Base-by-base conservation (phyloP, 2,329 filamentous ascomycete species). In the Colletotrichum truncatum region DNA sequence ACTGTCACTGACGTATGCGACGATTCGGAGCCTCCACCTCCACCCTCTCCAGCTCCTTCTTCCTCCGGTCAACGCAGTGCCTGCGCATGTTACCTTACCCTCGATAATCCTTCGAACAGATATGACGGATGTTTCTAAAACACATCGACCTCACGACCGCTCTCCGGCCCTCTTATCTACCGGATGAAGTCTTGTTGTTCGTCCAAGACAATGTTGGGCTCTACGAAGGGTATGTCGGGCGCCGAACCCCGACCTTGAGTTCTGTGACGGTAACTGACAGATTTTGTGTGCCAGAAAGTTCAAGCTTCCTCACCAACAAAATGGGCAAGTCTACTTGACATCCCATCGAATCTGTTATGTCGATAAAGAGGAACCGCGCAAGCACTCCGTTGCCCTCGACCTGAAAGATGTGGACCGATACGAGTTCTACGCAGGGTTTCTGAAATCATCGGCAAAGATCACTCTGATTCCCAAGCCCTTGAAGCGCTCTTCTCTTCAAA, bases 171-270 rank as follows among this genome's bases (percentile, higher is more conserved):
- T 92, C 91, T 67, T 91, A 98, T 77, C 87, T 97, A 70, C 92
- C 93, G 74, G 96, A 98, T 84, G 96, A 99, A 86, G 92, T 93
- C 71, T 85, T 98, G 58, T 87, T 99, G 66, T 98, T 97, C 81
- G 95, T 99, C 64, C 95, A 98, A 82, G 94, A 98, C 85, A 94
- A 93, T 78, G 94, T 99, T 73, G 96, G 96, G 71, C 85, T 99
- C 67, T 99, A 99, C 82, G 93, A 98, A 85, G 96, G 96, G 94
- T 97, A 85, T 81, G 89, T 82, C 51, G n/a, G n/a, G n/a, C n/a
- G 30, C 21, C 53, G 16, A 25, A 41, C 23, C n/a, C 52, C 16
- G n/a, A 26, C 3, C 1, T 30, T 5, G 12, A 25, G 28, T 2
- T n/a, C 11, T 39, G 11, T 28, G n/a, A 36, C 4, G 6, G 6